Evolutionary conservation across 2,329 filamentous ascomycete genomes (phyloP).

Genomic region (Talaromyces sp.): DNA sequence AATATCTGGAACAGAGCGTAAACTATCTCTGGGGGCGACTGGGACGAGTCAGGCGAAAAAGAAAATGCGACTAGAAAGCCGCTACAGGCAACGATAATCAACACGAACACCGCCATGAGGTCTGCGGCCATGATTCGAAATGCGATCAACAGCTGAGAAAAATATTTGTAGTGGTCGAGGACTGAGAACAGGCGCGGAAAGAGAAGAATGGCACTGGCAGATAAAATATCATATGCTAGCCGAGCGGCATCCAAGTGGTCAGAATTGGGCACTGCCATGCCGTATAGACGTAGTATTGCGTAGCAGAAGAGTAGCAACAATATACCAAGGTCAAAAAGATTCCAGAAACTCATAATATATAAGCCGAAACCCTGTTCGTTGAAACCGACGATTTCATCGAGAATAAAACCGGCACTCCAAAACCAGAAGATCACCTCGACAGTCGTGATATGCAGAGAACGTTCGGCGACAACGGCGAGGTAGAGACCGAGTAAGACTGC

Average conservation of each 20-base stretch:
- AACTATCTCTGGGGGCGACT: slow-evolving; percentile 68
- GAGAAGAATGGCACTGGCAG: slow-evolving; percentile 81
- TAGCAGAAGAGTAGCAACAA: slow-evolving; percentile 79
- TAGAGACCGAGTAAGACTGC: slow-evolving; percentile 81
- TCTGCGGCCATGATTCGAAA: slow-evolving; percentile 93
- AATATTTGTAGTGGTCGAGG: slow-evolving; percentile 91
- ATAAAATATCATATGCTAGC: slow-evolving; percentile 90
- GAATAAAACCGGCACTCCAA: slow-evolving; percentile 95
- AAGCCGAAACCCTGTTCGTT: slow-evolving; percentile 94
- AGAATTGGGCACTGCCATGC: slow-evolving; percentile 73
- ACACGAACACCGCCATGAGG: slow-evolving; percentile 72
- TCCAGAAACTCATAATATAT: slow-evolving; percentile 98
- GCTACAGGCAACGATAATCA: slow-evolving; percentile 83
- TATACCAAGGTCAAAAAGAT: slow-evolving; percentile 89
- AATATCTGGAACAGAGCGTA: slow-evolving; percentile 90
- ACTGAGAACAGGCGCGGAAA: slow-evolving; percentile 89
- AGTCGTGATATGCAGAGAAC: slow-evolving; percentile 73
- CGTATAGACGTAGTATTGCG: slow-evolving; percentile 83
- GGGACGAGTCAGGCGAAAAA: slow-evolving; percentile 66
- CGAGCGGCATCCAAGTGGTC: slow-evolving; percentile 65
- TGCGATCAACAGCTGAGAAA: slow-evolving; percentile 88
- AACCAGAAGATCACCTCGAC: slow-evolving; percentile 93
- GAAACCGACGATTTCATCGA: slow-evolving; percentile 92
- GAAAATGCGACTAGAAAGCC: slow-evolving; percentile 96
- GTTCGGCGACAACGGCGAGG: slow-evolving; percentile 69